Evolutionary conservation across 1,139 yeast genomes (phyloP), one percentile per base, ranked within the genome.

Genomic region (Suhomyces bribrorum): DNA sequence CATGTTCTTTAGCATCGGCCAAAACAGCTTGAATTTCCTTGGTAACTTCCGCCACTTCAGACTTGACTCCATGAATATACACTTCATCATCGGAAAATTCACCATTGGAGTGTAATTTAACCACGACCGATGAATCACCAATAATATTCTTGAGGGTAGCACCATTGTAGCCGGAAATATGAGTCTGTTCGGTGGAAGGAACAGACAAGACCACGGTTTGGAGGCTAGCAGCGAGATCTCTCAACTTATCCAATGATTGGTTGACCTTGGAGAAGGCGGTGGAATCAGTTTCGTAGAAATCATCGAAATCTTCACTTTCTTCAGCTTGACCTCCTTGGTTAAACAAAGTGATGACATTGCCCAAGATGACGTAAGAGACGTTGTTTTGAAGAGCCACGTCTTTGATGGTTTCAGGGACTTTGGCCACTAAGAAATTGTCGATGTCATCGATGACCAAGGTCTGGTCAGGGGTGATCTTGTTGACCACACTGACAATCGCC

Each of bases 401-500:
- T 44, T 64, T 66, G 52, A 72, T 64, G 38, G 64, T 67, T 47
- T 65, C 64, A 20, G 73, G 72, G 16, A 81, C 75, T 50, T 75
- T 77, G 31, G 67, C 64, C 46, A 78, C 68, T 46, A 89, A 79
- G 56, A 86, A 83, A 11, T 77, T 69, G 54, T 86, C 89, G 49
- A 92, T 75, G 52, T 86, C 96, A 14, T 66, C 61, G 37, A 88
- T 66, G 7, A 69, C 68, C 48, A 69, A 65, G 30, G 86, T 75
- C 41, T 79, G 78, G 35, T 76, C 73, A 30, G 97, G 96, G 15
- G 87, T 70, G 44, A 83, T 74, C 38, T 72, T 69, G 64, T 88
- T 89, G 38, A 92, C 96, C 22, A 75, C 66, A 22, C 78, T 70
- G 43, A 92, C 88, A 46, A 92, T 69, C 13, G 78, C 77, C 54